Evolutionary conservation across 257 asterid genomes (phyloP).

Genomic region (Solanum appendiculatum): DNA sequence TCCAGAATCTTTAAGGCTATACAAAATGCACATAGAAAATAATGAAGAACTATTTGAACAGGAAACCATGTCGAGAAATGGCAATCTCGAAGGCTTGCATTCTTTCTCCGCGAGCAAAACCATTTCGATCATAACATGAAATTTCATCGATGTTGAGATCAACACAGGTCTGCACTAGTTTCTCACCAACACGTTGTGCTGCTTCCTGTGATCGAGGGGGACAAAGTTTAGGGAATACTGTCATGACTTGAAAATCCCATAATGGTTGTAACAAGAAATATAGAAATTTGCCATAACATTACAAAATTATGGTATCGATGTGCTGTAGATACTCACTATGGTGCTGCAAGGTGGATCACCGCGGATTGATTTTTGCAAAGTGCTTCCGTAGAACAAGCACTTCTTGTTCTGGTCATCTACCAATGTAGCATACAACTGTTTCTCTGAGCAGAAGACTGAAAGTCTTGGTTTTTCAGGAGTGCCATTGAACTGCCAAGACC

Average conservation of each 20-base stretch:
- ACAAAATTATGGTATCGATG: background rate
- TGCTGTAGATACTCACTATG: conserved; percentile 27
- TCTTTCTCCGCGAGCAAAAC: conserved; percentile 73
- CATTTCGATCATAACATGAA: conserved; percentile 71
- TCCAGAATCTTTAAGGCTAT: background rate
- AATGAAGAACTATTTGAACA: conserved; percentile 31
- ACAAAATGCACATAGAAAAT: background rate
- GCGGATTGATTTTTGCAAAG: conserved; percentile 63
- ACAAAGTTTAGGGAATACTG: background rate
- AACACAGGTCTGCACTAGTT: conserved; percentile 63
- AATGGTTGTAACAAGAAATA: background rate
- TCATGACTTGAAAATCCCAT: background rate
- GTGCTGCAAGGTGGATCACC: conserved; percentile 50
- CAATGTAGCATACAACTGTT: conserved; percentile 72
- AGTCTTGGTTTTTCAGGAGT: conserved; percentile 70
- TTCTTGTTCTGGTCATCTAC: conserved; percentile 73
- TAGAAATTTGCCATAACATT: background rate
- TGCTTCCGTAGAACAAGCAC: conserved; percentile 66
- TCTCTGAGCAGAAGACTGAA: conserved; percentile 77
- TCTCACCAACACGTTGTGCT: conserved; percentile 70
- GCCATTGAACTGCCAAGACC: conserved; percentile 56
- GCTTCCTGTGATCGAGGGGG: conserved; percentile 49
- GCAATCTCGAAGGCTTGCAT: conserved; percentile 76
- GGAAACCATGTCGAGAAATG: conserved; percentile 67
- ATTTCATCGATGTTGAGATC: conserved; percentile 64